phyloP scores from a whole-genome alignment of 23 red algal species.

The Gracilaria gracilis region DNA sequence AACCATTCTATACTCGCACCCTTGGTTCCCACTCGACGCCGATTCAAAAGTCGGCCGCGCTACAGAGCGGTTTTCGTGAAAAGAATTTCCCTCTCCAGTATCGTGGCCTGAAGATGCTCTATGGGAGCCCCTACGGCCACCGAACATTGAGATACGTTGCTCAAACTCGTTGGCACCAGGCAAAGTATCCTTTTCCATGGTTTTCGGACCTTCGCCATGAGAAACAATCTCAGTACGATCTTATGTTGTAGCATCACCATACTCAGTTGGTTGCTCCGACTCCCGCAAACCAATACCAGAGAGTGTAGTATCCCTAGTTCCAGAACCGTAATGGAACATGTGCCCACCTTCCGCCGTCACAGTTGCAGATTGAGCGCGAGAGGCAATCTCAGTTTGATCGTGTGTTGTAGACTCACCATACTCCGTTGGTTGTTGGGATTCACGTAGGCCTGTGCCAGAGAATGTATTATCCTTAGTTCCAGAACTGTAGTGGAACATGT shows the following conservation, averaged over 20 bases:
- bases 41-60: slow-evolving; percentile 42
- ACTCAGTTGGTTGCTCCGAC: slow-evolving; percentile 4
- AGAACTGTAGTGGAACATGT: no score
- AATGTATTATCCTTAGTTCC: neutral
- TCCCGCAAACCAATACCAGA: no score
- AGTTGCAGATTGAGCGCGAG: no score
- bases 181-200: neutral
- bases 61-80: slow-evolving; percentile 52
- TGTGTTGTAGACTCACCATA: neutral
- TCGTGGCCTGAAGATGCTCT: neutral
- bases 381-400: neutral
- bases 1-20: slow-evolving; percentile 4
- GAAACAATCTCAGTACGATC: neutral
- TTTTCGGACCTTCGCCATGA: neutral
- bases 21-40: slow-evolving; percentile 65
- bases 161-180: neutral
- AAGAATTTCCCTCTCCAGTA: slow-evolving; percentile 15
- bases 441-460: no score
- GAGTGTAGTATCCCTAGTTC: slow-evolving; percentile 3
- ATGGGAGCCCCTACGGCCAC: neutral
- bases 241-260: neutral
- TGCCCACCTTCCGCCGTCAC: no score
- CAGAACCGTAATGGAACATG: no score
- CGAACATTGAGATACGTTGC: slow-evolving; percentile 14
- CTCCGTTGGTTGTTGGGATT: slow-evolving; percentile 22